Conservation (phyloP, 2,329 filamentous ascomycete genomes). For the Fusarium citri region DNA sequence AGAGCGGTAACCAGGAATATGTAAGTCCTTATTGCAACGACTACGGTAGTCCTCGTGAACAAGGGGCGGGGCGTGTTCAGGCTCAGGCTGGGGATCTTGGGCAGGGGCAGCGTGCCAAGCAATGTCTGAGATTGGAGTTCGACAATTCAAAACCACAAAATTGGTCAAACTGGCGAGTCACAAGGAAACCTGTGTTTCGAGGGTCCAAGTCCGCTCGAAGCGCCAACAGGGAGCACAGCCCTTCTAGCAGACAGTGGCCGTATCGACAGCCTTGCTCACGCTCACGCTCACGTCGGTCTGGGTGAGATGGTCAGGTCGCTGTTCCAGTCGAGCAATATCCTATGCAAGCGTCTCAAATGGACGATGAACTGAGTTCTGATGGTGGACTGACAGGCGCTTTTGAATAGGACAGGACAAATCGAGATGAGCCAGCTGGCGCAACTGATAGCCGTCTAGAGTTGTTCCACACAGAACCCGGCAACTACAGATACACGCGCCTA, state of each 20-base stretch:
- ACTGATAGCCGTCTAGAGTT: constrained; percentile 25
- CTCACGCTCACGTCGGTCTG: constrained; percentile 7
- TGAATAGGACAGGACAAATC: constrained; percentile 34
- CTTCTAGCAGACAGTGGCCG: constrained; percentile 12
- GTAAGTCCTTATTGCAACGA: constrained; percentile 31
- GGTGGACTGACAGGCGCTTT: constrained; percentile 21
- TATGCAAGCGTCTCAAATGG: constrained; percentile 34
- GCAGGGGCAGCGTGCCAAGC: constrained; percentile 31
- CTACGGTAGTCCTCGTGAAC: constrained; percentile 19
- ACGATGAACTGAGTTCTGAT: constrained; percentile 14
- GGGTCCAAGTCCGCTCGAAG: constrained; percentile 28
- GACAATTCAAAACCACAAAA: constrained; percentile 31
- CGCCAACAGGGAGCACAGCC: constrained; percentile 33
- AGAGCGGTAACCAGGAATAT: constrained; percentile 35
- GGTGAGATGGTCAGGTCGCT: constrained; percentile 31
- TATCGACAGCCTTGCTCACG: constrained; percentile 24
- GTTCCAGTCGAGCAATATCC: constrained; percentile 23
- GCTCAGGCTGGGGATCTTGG: constrained; percentile 16
- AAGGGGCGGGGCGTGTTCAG: constrained; percentile 26
- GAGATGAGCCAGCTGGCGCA: constrained; percentile 42
- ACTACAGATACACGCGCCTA: constrained; percentile 12
- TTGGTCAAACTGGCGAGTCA: constrained; percentile 34
- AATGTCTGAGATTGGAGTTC: constrained; percentile 36
- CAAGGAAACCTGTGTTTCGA: constrained; percentile 33
- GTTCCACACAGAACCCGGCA: constrained; percentile 38